Percentiles rank a stretch among this genome's conserved stretches.
These are phyloP conservation scores for Candida montana DNA, from an alignment of 805 yeast genomes.

Conservation along the genomic window DNA sequence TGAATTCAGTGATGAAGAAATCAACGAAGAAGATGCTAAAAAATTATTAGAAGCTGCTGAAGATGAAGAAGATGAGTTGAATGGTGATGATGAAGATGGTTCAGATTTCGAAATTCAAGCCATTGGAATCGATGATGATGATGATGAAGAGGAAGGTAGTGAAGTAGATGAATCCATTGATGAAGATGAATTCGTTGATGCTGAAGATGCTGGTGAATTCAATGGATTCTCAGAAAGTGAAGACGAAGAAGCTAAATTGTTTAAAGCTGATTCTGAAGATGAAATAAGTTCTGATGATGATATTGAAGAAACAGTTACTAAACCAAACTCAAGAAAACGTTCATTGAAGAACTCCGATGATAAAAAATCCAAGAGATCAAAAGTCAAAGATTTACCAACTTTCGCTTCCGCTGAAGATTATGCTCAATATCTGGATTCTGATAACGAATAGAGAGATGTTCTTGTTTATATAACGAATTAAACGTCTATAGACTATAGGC, in stretches of 20 bases:
- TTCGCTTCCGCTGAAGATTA: conserved; percentile 90
- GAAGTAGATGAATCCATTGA: conserved; percentile 30
- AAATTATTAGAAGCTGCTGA: conserved; percentile 29
- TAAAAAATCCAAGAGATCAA: conserved; percentile 41
- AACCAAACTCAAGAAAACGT: conserved; percentile 27
- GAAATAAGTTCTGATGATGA: conserved; percentile 30
- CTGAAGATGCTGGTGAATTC: conserved; percentile 21
- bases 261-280: conserved; percentile 33
- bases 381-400: conserved; percentile 65
- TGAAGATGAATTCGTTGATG: conserved; percentile 30
- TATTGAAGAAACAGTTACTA: conserved; percentile 24
- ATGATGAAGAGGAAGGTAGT: conserved; percentile 23
- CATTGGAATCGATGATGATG: conserved; percentile 27
- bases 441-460: conserved; percentile 38
- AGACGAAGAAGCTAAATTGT: conserved; percentile 33
- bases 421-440: conserved; percentile 63
- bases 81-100: conserved; percentile 29
- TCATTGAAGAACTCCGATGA: conserved; percentile 20
- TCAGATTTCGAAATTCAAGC: conserved; percentile 36
- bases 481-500: too few species aligned
- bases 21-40: conserved; percentile 36
- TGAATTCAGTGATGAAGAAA: conserved; percentile 38
- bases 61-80: conserved; percentile 18
- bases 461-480: too few species aligned
- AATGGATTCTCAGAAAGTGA: conserved; percentile 32